Evolutionary conservation across 1,139 yeast genomes (phyloP).

Genomic region (Saccharomyces hybrid): DNA sequence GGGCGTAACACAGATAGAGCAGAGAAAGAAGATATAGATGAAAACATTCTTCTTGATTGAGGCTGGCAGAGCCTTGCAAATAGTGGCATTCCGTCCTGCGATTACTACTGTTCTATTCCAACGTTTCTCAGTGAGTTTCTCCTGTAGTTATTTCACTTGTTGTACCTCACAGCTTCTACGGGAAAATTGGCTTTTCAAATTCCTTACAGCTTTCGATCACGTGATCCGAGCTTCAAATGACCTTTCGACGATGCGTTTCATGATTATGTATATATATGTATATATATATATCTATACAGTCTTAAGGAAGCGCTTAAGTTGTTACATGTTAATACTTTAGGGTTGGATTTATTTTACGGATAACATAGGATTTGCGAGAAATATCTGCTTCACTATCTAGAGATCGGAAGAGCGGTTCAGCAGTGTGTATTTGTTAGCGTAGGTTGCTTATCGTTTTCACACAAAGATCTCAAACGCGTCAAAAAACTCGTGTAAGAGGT

Average conservation of each 20-base stretch:
- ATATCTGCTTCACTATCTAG: neutral
- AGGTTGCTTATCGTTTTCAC: neutral
- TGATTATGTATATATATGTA: neutral
- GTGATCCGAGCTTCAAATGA: neutral
- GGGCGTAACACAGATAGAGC: neutral
- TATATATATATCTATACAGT: neutral
- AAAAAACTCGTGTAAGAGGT: slow-evolving; percentile 10
- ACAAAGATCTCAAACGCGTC: neutral
- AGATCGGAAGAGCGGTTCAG: too few species aligned
- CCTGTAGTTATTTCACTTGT: neutral
- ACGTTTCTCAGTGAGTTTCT: neutral
- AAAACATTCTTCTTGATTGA: neutral
- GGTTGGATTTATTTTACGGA: neutral
- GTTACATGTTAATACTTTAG: neutral
- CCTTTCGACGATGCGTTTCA: neutral
- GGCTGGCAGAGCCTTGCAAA: neutral
- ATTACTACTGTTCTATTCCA: neutral
- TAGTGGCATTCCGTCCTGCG: neutral
- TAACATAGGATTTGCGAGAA: neutral
- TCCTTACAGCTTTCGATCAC: neutral
- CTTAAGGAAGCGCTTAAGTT: too few species aligned
- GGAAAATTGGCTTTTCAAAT: neutral
- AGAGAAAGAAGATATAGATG: neutral
- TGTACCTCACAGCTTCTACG: neutral
- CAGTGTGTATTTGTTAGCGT: neutral